phyloP scores from a whole-genome alignment of 805 yeast genomes.

The Sungouiozyma ichnusensis region DNA sequence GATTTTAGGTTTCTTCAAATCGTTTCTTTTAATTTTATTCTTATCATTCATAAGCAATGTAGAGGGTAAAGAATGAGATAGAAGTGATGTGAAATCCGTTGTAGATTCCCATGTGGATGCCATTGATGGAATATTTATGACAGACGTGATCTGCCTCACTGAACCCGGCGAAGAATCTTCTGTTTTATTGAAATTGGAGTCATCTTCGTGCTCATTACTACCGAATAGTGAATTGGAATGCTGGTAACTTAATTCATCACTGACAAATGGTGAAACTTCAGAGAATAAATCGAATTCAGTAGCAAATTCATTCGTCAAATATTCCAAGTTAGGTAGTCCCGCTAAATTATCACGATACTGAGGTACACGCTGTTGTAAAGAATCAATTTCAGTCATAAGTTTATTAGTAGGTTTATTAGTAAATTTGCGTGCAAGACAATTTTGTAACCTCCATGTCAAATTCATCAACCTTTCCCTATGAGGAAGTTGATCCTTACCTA shows the following conservation, averaged over 20 bases:
- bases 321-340: background rate
- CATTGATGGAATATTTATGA: background rate
- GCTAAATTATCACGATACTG: too few relatives aligned
- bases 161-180: background rate
- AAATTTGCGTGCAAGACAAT: background rate
- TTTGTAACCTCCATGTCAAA: constrained; percentile 57
- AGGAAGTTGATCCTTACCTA: constrained; percentile 66
- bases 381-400: background rate
- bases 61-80: background rate
- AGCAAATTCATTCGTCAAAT: background rate
- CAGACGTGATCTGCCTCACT: background rate
- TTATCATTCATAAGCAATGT: background rate
- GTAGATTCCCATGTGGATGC: background rate
- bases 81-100: background rate
- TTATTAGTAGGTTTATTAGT: background rate
- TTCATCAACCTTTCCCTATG: constrained; percentile 72
- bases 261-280: background rate
- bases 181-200: background rate
- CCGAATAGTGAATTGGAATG: background rate
- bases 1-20: constrained; percentile 14
- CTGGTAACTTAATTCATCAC: background rate
- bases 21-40: background rate
- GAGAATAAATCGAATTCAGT: background rate
- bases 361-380: too few relatives aligned
- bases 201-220: background rate